Conservation (phyloP, 2,329 filamentous ascomycete species). For the Truncatella angustata region DNA sequence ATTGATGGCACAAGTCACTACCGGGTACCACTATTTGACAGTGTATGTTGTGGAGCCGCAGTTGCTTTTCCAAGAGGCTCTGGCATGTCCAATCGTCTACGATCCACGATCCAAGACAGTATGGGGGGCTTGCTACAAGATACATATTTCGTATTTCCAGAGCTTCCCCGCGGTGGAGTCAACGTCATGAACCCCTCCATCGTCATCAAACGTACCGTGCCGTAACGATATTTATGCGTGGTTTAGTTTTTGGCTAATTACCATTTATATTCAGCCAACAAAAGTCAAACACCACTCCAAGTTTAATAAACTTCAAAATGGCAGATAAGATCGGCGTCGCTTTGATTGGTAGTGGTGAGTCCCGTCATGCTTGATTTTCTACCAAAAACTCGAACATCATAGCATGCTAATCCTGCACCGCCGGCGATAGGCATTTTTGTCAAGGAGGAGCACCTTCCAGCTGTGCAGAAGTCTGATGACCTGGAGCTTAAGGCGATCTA, state of each 20-base stretch:
- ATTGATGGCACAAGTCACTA: neutral
- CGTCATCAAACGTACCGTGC: no score
- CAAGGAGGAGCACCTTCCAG: constrained; percentile 54
- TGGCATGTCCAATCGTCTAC: no score
- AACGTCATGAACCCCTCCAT: constrained; percentile 3
- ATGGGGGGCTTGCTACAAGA: no score
- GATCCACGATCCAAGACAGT: no score
- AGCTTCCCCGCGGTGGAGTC: neutral
- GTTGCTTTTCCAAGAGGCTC: no score
- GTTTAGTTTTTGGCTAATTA: no score
- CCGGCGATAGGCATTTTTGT: constrained; percentile 47
- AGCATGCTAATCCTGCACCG: neutral
- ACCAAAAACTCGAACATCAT: neutral
- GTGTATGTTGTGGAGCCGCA: neutral
- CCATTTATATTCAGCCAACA: no score
- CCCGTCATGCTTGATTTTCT: neutral
- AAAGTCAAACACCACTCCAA: no score
- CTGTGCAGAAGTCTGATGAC: constrained; percentile 42
- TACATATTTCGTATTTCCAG: neutral
- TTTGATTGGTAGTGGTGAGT: constrained; percentile 12
- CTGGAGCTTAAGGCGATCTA: constrained; percentile 55
- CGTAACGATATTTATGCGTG: no score
- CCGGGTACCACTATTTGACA: neutral
- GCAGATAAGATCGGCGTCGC: constrained; percentile 8
- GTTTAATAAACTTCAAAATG: no score